Percentiles rank a stretch among this genome's conserved stretches.
These are phyloP conservation scores for Tagetes patula DNA, from an alignment of 129 eudicot genomes.

Conservation along the genomic window DNA sequence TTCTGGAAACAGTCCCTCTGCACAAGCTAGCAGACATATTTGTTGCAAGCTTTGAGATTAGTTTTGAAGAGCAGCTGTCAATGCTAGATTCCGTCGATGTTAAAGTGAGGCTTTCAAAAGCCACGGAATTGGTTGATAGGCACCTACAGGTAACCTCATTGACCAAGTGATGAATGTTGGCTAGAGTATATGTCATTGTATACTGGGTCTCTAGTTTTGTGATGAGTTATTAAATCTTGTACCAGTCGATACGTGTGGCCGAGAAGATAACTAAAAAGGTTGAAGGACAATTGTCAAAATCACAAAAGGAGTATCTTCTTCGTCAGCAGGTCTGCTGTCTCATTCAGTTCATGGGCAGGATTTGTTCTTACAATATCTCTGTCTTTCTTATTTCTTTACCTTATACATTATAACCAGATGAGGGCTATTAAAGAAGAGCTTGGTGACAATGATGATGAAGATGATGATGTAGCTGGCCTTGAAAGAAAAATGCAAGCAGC, in stretches of 20 bases:
- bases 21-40: slow-evolving; percentile 96
- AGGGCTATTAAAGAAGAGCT: slow-evolving; percentile 99
- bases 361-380: slow-evolving; percentile 1
- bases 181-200: not conserved
- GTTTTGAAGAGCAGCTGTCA: slow-evolving; percentile 95
- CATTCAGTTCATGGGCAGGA: not conserved
- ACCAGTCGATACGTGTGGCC: slow-evolving; percentile 95
- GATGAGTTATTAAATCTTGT: slow-evolving; percentile 28
- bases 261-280: slow-evolving; percentile 99
- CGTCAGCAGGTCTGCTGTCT: slow-evolving; percentile 83
- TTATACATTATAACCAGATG: slow-evolving; percentile 53
- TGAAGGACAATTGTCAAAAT: slow-evolving; percentile 96
- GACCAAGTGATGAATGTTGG: slow-evolving; percentile 15
- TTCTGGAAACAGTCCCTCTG: slow-evolving; percentile 89
- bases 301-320: slow-evolving; percentile 94
- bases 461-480: slow-evolving; percentile 90
- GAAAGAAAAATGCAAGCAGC: slow-evolving; percentile 98
- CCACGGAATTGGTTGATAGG: slow-evolving; percentile 89
- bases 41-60: slow-evolving; percentile 97
- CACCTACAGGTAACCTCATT: slow-evolving; percentile 76
- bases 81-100: slow-evolving; percentile 95
- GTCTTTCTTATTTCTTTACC: slow-evolving; percentile 9
- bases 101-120: slow-evolving; percentile 90
- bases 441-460: slow-evolving; percentile 98
- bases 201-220: slow-evolving; percentile 17